Evolutionary conservation across 1,284 basidiomycete genomes (phyloP), one percentile per base, ranked within the genome.

Genomic region (Puccinia triticina): DNA sequence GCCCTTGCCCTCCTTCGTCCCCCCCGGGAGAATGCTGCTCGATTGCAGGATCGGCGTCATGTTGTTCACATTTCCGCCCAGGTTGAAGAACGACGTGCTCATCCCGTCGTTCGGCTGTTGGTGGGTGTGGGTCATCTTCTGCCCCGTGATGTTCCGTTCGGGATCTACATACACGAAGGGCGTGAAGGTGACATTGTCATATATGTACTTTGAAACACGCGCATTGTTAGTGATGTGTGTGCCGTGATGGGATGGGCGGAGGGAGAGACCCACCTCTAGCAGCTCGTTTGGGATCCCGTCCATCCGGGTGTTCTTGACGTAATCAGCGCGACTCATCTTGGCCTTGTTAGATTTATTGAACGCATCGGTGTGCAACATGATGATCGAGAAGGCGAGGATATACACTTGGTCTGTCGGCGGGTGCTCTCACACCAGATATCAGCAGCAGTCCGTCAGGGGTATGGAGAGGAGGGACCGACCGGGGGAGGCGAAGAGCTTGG

Each of bases 281-380:
- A 81, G n/a, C 40, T 74, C 79, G 34, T 16, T 81, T n/a, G 79
- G 79, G n/a, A 81, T 50, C 21, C 79, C 79, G 64, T 81, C 79
- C 69, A 81, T 81, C 32, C 26, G 73, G 0, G 95, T 96, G 85
- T 98, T 98, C 88, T 92, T 93, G 84, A 97, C 89, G 86, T 98
- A 98, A 85, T 96, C 95, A 1, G 91, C 89, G 87, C 96, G 97
- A 40, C 83, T 85, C 97, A 99, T 99, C 89, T 98, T 98, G 84
- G 92, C 92, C 88, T 94, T 98, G 88, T 98, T 98, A 84, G 94
- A 95, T 88, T 93, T 94, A 88, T 99, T 99, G 89, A 98, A 99
- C 0, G 93, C 93, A 86, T 99, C 96, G 16, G 97, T 99, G 86
- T 98, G 96, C 67, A 99, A 89, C 95, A 99, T 98, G 87, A 99